Evolutionary conservation across 1,284 basidiomycete species (phyloP).

Genomic region (Phellopilus nigrolimitatus): DNA sequence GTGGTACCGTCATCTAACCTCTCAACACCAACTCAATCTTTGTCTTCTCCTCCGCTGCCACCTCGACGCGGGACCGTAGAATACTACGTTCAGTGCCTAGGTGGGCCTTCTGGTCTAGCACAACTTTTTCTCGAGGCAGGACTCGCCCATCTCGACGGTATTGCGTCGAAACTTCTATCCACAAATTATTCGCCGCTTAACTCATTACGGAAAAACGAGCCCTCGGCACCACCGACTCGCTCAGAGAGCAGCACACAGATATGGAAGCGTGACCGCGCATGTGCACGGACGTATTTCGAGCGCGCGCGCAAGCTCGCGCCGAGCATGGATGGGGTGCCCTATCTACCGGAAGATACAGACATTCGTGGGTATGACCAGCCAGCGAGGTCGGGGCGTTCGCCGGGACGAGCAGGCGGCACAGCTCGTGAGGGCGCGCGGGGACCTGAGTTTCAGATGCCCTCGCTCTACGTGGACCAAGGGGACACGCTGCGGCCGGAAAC

Average conservation of each 20-base stretch:
- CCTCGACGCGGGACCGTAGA: conserved; percentile 43
- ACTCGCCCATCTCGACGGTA: conserved; percentile 68
- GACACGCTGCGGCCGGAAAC: conserved; percentile 13
- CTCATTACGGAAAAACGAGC: conserved; percentile 56
- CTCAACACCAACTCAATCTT: conserved; percentile 6
- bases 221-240: conserved; percentile 27
- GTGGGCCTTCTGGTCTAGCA: conserved; percentile 57
- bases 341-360: conserved; percentile 49
- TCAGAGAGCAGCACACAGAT: conserved; percentile 51
- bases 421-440: conserved; percentile 14
- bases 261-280: conserved; percentile 66
- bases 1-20: conserved; percentile 20
- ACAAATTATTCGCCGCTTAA: conserved; percentile 69
- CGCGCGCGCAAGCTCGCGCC: conserved; percentile 56
- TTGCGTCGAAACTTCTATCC: conserved; percentile 58
- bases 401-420: conserved; percentile 7
- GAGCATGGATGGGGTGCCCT: conserved; percentile 48
- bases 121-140: conserved; percentile 73
- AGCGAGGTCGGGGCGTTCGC: neutral
- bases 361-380: conserved; percentile 23
- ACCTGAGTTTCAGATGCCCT: conserved; percentile 27
- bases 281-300: conserved; percentile 64
- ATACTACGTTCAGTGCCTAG: conserved; percentile 62
- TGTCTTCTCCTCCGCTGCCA: conserved; percentile 3
- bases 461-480: conserved; percentile 37